A percentile compares a stretch with the other conserved stretches of the same genome.
These are phyloP conservation scores for Musa balbisiana DNA, from an alignment of 202 grass and related monocot genomes.

Conservation along the genomic window DNA sequence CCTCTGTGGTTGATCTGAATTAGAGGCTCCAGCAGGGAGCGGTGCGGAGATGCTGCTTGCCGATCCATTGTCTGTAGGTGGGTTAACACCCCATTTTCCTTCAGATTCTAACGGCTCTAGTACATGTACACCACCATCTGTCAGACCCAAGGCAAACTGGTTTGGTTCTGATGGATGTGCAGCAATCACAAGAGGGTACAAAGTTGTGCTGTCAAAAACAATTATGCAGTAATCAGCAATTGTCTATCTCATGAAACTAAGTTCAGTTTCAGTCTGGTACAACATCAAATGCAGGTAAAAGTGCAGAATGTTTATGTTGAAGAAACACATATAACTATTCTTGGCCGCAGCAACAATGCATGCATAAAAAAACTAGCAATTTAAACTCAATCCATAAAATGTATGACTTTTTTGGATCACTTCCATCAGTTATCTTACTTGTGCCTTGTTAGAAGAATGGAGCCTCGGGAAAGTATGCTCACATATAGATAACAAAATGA, in stretches of 20 bases:
- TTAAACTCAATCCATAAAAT: too few relatives aligned
- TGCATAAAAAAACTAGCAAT: too few relatives aligned
- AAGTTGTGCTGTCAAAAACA: slow-evolving; percentile 41
- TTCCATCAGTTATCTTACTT: too few relatives aligned
- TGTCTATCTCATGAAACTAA: neutral
- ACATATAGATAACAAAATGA: too few relatives aligned
- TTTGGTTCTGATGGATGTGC: slow-evolving; percentile 88
- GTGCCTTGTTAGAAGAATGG: too few relatives aligned
- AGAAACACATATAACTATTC: too few relatives aligned
- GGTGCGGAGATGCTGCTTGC: slow-evolving; percentile 41
- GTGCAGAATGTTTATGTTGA: too few relatives aligned
- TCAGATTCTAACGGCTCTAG: slow-evolving; percentile 75
- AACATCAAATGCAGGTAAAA: neutral
- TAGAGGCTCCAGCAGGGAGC: slow-evolving; percentile 23
- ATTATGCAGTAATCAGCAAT: neutral
- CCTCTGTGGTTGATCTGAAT: slow-evolving; percentile 29
- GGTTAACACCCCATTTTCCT: slow-evolving; percentile 73
- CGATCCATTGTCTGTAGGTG: slow-evolving; percentile 53
- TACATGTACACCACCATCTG: slow-evolving; percentile 79
- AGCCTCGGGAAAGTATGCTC: too few relatives aligned
- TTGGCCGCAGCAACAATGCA: too few relatives aligned
- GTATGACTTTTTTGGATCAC: too few relatives aligned
- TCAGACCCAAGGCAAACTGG: slow-evolving; percentile 82
- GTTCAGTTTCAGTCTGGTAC: neutral
- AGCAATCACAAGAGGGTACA: slow-evolving; percentile 68